Percentiles rank a stretch among this genome's conserved stretches.
These are phyloP conservation scores for Gossypium trilobum DNA, from an alignment of 441 rosid species.

Conservation along the genomic window DNA sequence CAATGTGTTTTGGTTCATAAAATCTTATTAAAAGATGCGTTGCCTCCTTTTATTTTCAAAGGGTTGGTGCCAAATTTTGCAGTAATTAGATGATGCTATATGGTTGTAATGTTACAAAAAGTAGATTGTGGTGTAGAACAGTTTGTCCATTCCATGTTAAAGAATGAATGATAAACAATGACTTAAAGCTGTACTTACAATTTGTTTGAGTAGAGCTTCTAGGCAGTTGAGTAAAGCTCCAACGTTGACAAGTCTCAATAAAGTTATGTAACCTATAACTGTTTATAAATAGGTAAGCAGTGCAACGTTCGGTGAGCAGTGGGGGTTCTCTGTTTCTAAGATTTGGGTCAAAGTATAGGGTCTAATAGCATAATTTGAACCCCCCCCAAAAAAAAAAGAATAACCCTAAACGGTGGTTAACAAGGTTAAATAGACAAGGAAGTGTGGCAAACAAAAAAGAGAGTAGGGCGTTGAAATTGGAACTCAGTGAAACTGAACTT, in stretches of 20 bases:
- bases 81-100: not conserved
- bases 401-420: too few species aligned
- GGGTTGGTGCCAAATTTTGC: not conserved
- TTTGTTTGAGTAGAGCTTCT: not conserved
- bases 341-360: too few species aligned
- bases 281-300: not conserved
- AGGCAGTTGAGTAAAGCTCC: not conserved
- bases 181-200: not conserved
- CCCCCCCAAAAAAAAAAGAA: too few species aligned
- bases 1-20: conserved; percentile 11
- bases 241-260: not conserved
- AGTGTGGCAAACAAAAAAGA: too few species aligned
- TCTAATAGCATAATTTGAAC: too few species aligned
- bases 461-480: too few species aligned
- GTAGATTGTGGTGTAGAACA: not conserved
- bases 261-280: not conserved
- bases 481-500: too few species aligned
- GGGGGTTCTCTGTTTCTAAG: too few species aligned
- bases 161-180: not conserved
- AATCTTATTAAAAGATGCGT: not conserved
- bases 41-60: not conserved
- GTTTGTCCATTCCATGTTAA: not conserved
- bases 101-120: not conserved
- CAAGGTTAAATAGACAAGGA: too few species aligned
- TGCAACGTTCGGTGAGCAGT: not conserved